Base-by-base conservation (phyloP, 139 green algal species). In the Tetraselmis chui region DNA sequence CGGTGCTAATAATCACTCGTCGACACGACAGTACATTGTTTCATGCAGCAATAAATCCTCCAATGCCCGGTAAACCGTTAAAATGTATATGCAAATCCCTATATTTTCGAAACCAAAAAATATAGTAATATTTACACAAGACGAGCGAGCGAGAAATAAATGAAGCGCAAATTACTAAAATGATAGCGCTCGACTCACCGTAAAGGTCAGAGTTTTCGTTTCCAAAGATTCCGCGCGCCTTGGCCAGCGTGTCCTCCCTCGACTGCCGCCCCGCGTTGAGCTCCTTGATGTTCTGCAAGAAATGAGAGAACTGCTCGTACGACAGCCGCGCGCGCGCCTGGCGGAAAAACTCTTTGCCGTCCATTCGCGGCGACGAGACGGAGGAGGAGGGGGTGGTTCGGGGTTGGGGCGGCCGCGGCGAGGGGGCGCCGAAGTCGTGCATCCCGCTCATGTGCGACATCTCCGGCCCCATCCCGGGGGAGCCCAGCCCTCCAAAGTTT, bases 301-400 rank as follows among this genome's bases (percentile, higher is more conserved):
- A 96, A 59, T 88, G 81, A 23, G 80, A 90, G 89, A 97, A 97
- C 59, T 93, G 85, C 84, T 97, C 91, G 78, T 94, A 94, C 0
- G 87, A 90, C 59, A 97, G 85, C 1, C 90, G 87, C 24, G 86
- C 84, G 76, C 91, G 86, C 22, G 90, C 90, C 81, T 92, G 90
- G 32, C 87, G 81, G 85, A 93, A 93, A 82, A 93, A 93, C 67
- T 93, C 90, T 30, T 93, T 93, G 11, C 90, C 90, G 77, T 93
- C 90, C 23, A 92, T 79, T 0, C 81, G 32, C 28, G 88, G 88
- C 30, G 86, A 81, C 0, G 76, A 82, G 26, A 58, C 23, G 18
- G 45, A 67, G 78, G 59, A 75, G 81, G 11, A 29, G 59, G 1
- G 45, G 45, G 45, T 18, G 11, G 45, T 67, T 5, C 45, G 45